Evolutionary conservation across 2,329 filamentous ascomycete species (phyloP).

Genomic region (Alternaria atra): DNA sequence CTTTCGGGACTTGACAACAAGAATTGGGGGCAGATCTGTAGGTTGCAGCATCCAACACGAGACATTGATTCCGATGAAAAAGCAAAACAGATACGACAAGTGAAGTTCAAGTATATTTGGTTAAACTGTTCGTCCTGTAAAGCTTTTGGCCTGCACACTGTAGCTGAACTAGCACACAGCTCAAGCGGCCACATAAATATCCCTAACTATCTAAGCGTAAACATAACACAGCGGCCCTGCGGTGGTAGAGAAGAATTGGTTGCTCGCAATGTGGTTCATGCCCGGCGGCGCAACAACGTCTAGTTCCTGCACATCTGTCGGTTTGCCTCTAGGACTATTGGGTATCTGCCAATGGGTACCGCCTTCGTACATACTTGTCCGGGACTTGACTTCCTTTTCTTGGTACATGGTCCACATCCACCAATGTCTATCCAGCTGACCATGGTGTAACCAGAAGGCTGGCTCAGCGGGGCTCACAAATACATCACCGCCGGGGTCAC

Average conservation of each 20-base stretch:
- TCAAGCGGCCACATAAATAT: no score
- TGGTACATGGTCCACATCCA: slow-evolving; percentile 60
- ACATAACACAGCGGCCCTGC: slow-evolving; percentile 47
- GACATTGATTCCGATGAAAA: background rate
- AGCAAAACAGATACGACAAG: background rate
- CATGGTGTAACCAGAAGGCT: slow-evolving; percentile 60
- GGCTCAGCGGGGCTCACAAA: slow-evolving; percentile 59
- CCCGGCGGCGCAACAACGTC: slow-evolving; percentile 36
- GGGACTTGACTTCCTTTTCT: slow-evolving; percentile 40
- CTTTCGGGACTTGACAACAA: background rate
- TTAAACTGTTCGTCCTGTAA: no score
- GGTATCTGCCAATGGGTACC: slow-evolving; percentile 57
- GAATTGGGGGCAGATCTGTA: background rate
- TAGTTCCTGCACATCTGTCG: slow-evolving; percentile 42
- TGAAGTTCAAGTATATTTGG: no score
- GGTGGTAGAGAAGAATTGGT: slow-evolving; percentile 41
- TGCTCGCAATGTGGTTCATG: slow-evolving; percentile 33
- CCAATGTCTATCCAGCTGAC: slow-evolving; percentile 59
- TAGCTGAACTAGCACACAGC: background rate
- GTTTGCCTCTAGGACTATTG: slow-evolving; percentile 51
- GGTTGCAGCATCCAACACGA: background rate
- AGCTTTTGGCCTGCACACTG: background rate
- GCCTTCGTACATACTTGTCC: slow-evolving; percentile 50
- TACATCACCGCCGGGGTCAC: slow-evolving; percentile 57
- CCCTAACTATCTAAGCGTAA: slow-evolving; percentile 31